phyloP scores from a whole-genome alignment of 192 early-diverging fungal genomes.

The Coemansia sp. region DNA sequence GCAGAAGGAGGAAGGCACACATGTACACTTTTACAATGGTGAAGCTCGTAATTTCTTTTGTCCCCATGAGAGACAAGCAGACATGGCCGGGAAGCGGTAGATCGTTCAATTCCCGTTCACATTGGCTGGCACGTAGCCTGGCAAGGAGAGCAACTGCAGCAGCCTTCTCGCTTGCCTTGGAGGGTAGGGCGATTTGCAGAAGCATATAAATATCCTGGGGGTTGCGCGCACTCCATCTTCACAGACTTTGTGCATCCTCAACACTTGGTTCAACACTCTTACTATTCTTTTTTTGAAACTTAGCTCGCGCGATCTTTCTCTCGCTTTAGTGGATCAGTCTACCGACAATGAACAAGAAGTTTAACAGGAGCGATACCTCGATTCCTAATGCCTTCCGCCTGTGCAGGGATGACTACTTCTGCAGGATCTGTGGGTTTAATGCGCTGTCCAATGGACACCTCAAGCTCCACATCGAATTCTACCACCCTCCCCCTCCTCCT shows the following conservation, averaged over 20 bases:
- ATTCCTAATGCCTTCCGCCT: slow-evolving; percentile 22
- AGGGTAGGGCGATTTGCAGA: slow-evolving; percentile 7
- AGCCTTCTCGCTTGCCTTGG: not conserved
- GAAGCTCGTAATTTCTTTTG: slow-evolving; percentile 8
- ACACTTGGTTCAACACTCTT: not conserved
- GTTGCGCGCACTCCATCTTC: slow-evolving; percentile 1
- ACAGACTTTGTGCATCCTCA: slow-evolving; percentile 5
- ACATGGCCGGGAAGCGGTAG: slow-evolving; percentile 5
- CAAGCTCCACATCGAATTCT: slow-evolving; percentile 34
- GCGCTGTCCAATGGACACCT: slow-evolving; percentile 50
- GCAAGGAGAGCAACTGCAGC: not conserved
- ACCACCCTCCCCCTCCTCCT: not conserved
- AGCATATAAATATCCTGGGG: slow-evolving; percentile 11
- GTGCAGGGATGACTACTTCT: slow-evolving; percentile 50
- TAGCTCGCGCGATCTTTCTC: not conserved
- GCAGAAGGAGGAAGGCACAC: not conserved
- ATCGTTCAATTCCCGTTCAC: slow-evolving; percentile 10
- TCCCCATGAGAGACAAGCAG: slow-evolving; percentile 6
- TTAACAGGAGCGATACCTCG: slow-evolving; percentile 16
- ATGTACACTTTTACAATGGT: not conserved
- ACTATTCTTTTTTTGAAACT: not conserved
- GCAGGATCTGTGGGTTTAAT: slow-evolving; percentile 55
- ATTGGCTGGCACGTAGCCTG: not conserved
- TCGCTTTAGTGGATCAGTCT: not conserved
- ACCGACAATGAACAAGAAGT: slow-evolving; percentile 36